Evolutionary conservation across 2,329 filamentous ascomycete species (phyloP).

Genomic region (Neoascochyta sp.): DNA sequence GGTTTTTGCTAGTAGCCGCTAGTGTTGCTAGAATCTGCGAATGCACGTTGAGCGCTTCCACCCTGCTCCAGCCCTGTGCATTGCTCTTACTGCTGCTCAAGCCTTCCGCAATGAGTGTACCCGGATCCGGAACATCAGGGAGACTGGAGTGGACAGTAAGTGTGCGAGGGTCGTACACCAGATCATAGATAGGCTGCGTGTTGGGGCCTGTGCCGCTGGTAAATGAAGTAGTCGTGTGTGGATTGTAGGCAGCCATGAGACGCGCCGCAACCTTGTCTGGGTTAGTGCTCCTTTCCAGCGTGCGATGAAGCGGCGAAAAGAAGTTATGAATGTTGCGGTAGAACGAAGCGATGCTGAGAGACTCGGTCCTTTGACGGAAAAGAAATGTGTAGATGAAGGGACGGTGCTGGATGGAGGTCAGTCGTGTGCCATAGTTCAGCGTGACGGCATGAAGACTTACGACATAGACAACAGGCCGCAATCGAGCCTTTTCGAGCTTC

Average conservation of each 20-base stretch:
- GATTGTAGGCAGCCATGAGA: slow-evolving; percentile 37
- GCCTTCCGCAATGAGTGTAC: slow-evolving; percentile 42
- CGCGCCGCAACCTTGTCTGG: slow-evolving; percentile 42
- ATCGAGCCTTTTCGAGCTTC: slow-evolving; percentile 23
- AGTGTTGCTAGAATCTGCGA: slow-evolving; percentile 57
- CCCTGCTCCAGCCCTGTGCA: slow-evolving; percentile 45
- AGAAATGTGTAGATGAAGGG: slow-evolving; percentile 78
- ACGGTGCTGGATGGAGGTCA: slow-evolving; percentile 42
- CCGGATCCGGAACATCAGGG: slow-evolving; percentile 60
- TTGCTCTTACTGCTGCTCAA: slow-evolving; percentile 10
- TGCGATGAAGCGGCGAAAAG: slow-evolving; percentile 47
- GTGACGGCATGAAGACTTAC: slow-evolving; percentile 28
- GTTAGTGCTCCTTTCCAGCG: slow-evolving; percentile 43
- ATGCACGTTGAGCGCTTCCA: slow-evolving; percentile 61
- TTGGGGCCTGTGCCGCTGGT: slow-evolving; percentile 27
- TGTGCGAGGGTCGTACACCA: slow-evolving; percentile 58
- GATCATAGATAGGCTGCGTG: slow-evolving; percentile 53
- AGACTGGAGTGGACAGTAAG: slow-evolving; percentile 59
- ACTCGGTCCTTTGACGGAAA: slow-evolving; percentile 60
- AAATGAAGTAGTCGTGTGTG: slow-evolving; percentile 36
- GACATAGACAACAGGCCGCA: slow-evolving; percentile 70
- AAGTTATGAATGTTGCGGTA: slow-evolving; percentile 52
- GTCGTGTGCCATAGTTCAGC: background rate
- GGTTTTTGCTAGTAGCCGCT: slow-evolving; percentile 45
- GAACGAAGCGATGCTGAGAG: slow-evolving; percentile 45